Evolutionary conservation across 1,284 basidiomycete species (phyloP), one percentile per base, ranked within the genome.

Genomic region (Phellinidium pouzarii): DNA sequence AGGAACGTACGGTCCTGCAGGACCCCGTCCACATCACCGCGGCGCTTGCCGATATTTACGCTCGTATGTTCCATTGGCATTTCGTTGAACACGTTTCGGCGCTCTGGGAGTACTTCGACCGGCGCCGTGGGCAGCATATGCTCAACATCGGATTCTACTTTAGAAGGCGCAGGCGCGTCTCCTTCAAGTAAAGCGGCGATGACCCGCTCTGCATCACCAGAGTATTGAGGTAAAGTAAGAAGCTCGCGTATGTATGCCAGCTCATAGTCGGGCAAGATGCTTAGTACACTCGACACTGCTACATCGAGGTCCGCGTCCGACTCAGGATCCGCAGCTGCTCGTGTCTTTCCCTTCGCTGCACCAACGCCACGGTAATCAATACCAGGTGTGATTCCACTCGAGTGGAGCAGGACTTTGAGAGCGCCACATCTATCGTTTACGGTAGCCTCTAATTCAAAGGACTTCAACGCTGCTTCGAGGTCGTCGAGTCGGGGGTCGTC

Each of bases 11-110:
- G 73, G 59, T 90, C 85, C 58, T 65, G 42, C 44, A 49, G 53
- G 37, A 45, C 51, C 25, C 52, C 46, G 31, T 56, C 42, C 46
- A 59, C 59, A 38, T 22, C 12, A 48, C 22, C 73, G 31, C 61
- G 83, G 81, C 66, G 72, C 66, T 91, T 91, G 23, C 88, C 88
- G 12, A 87, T 60, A 12, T 74, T 72, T 17, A 92, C 59, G 45
- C 71, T 71, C 5, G 72, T 71, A 25, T 82, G 57, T 61, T 93
- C 87, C 66, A 93, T 77, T 22, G 65, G 67, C 43, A 86, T 77
- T 14, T 80, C 77, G 59, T 91, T 83, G 60, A 87, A 91, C 0
- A 89, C 72, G 58, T 94, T 94, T 51, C 70, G 66, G 52, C 87
- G 71, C 58, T 76, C 75, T 68, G 74, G 44, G 62, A 62, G 25